Base-by-base conservation (phyloP, 306 rosid species). In the Benincasa hispida region DNA sequence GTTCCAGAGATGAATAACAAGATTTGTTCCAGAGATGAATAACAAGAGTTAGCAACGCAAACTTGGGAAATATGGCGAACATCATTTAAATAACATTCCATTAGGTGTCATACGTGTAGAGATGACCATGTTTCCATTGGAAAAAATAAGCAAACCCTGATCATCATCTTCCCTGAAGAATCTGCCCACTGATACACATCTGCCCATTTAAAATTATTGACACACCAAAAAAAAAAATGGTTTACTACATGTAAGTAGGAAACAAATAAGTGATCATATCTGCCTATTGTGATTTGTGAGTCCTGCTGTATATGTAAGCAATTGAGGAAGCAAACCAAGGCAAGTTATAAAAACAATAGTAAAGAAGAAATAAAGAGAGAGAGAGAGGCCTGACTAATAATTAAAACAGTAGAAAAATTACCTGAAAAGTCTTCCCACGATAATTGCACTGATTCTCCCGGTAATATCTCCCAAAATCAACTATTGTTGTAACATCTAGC, bases 391-490 rank as follows among this genome's bases (percentile, higher is more conserved):
- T 17, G 34, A 70, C 76, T 25, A 48, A 17, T 19, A 70, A 70
- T 45, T 47, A 17, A 19, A 41, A 24, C 76, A 27, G 27, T 47
- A 59, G 11, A 41, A 57, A 37, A 47, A 25, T 35, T 57, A 91
- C 98, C 97, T 87, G 97, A 80, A 86, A 91, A 93, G 86, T 93
- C 98, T 70, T 87, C 88, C 98, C 98, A 93, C 8, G 97, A 82
- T 65, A 76, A 82, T 70, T 87, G 85, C 9, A 82, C 53, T 72
- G 96, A 79, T 22, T 37, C 63, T 79, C 92, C 97, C 10, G 97
- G 92, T 72, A 79, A 78, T 87, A 93, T 84, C 98, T 89, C 76
- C 97, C 98, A 81, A 93, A 15, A 72, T 93, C 98, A 85, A 93
- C 92, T 65, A 93, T 92, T 5, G 98, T 88, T 66, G 97, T 93